Percentiles rank a stretch among this genome's conserved stretches.
Conservation (phyloP, 345 rosid genomes). For the Streptanthus diversifolius region DNA sequence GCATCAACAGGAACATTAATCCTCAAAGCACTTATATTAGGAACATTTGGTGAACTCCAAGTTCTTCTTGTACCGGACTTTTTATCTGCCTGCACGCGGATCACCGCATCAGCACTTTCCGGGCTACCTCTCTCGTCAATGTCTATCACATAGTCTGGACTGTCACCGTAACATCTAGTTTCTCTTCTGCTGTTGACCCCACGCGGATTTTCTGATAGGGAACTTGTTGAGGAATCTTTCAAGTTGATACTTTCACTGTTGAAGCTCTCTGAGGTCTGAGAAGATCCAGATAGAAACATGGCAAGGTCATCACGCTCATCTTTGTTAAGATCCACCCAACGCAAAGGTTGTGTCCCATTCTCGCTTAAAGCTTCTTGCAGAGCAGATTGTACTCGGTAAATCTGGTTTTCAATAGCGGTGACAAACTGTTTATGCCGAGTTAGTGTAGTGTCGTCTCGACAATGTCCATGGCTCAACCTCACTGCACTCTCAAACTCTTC, state of each 20-base stretch:
- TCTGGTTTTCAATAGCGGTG: constrained; percentile 65
- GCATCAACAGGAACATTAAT: constrained; percentile 40
- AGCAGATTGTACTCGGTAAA: constrained; percentile 52
- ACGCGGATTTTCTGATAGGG: constrained; percentile 28
- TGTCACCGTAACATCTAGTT: constrained; percentile 28
- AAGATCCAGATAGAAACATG: constrained; percentile 65
- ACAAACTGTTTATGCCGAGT: constrained; percentile 73
- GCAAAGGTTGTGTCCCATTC: constrained; percentile 67
- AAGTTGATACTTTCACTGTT: constrained; percentile 35
- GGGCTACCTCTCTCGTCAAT: constrained; percentile 34
- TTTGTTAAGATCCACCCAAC: constrained; percentile 69
- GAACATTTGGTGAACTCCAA: constrained; percentile 59
- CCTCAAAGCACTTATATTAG: constrained; percentile 50
- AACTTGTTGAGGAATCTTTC: constrained; percentile 29
- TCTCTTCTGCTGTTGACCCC: constrained; percentile 32
- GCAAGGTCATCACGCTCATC: constrained; percentile 86
- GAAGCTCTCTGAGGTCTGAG: constrained; percentile 30
- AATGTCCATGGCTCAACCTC: constrained; percentile 53
- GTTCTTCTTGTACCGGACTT: constrained; percentile 41
- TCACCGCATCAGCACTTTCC: constrained; percentile 31
- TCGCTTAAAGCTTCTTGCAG: constrained; percentile 47
- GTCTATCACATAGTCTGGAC: constrained; percentile 26
- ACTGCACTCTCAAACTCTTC: constrained; percentile 86
- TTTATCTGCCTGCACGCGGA: constrained; percentile 36
- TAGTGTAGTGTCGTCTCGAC: constrained; percentile 42